Evolutionary conservation across 2,329 filamentous ascomycete species (phyloP).

Genomic region (Mollisiaceae sp.): DNA sequence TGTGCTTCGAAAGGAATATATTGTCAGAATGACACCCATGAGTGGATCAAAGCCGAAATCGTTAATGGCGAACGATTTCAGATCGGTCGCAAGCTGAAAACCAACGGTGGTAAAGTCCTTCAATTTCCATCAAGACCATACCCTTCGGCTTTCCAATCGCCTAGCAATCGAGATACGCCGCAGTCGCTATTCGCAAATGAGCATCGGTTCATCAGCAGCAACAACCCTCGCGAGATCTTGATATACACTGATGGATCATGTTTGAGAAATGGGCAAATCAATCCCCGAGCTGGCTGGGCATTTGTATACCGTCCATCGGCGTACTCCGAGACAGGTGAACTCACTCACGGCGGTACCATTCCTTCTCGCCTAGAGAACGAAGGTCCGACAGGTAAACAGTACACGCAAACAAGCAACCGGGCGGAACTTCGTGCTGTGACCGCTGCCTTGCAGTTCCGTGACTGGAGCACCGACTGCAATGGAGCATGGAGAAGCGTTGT

Average conservation of each 20-base stretch:
- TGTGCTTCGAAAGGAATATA: conserved; percentile 3
- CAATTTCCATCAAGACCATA: neutral
- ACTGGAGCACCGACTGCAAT: conserved; percentile 49
- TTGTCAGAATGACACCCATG: neutral
- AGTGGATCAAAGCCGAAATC: neutral
- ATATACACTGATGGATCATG: conserved; percentile 55
- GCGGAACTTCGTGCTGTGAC: conserved; percentile 61
- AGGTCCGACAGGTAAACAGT: conserved; percentile 48
- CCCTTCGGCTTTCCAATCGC: conserved; percentile 15
- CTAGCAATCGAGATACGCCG: neutral
- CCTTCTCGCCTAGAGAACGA: conserved; percentile 48
- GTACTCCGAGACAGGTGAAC: conserved; percentile 22
- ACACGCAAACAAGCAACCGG: conserved; percentile 54
- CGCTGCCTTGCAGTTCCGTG: conserved; percentile 51
- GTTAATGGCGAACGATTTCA: neutral
- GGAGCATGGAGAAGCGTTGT: conserved; percentile 48
- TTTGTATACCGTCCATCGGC: conserved; percentile 38
- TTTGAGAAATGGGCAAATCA: conserved; percentile 47
- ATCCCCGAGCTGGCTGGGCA: conserved; percentile 49
- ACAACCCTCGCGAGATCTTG: conserved; percentile 43
- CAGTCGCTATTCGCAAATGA: conserved; percentile 14
- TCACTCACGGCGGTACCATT: conserved; percentile 26
- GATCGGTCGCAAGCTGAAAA: neutral
- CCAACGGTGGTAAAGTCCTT: neutral
- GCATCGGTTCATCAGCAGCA: conserved; percentile 39